These are phyloP conservation scores for Collybia mongolica DNA, from an alignment of 768 basidiomycete species.

Conservation along the genomic window DNA sequence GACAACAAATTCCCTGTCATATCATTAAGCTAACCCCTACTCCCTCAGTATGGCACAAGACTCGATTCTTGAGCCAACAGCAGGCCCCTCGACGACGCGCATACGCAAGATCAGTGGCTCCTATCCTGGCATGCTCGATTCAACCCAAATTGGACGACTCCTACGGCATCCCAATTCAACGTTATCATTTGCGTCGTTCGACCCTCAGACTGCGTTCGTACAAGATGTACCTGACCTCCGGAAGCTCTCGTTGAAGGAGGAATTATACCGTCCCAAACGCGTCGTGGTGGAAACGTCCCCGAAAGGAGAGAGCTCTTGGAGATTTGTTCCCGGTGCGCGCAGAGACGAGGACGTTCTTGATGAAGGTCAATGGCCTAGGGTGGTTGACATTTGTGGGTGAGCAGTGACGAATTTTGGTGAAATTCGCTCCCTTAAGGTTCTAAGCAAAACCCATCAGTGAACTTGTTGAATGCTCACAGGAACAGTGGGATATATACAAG, in stretches of 20 bases:
- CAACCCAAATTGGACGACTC: constrained; percentile 57
- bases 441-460: constrained; percentile 33
- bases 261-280: constrained; percentile 59
- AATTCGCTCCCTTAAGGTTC: neutral
- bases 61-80: constrained; percentile 8
- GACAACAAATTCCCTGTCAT: too few species aligned
- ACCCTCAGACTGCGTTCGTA: constrained; percentile 62
- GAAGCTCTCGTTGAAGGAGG: constrained; percentile 44
- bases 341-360: constrained; percentile 54
- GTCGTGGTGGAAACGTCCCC: constrained; percentile 69
- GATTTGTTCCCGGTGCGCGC: constrained; percentile 74
- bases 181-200: constrained; percentile 74
- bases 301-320: constrained; percentile 60
- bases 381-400: constrained; percentile 70
- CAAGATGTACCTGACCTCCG: constrained; percentile 32
- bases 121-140: constrained; percentile 65
- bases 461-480: constrained; percentile 54
- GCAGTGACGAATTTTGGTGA: constrained; percentile 18
- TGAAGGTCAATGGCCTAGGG: constrained; percentile 72
- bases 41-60: neutral
- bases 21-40: too few species aligned
- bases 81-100: constrained; percentile 18
- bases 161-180: constrained; percentile 57
- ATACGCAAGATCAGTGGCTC: constrained; percentile 36
- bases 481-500: constrained; percentile 88